Evolutionary conservation across 225 moss, liverwort and hornwort species (phyloP), one percentile per base, ranked within the genome.

Genomic region (Neckera pumila): DNA sequence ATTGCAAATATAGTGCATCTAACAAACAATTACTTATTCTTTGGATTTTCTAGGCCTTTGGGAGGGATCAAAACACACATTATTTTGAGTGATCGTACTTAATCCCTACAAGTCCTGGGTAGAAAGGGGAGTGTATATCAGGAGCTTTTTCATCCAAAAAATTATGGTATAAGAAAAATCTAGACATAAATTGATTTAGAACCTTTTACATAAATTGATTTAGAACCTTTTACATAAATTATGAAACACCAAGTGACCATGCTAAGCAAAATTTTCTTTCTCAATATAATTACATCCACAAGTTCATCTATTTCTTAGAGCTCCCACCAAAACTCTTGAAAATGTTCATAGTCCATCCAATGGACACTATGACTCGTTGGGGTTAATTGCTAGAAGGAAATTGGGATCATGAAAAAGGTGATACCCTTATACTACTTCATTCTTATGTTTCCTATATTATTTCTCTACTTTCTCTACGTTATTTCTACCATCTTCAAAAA

Each of bases 361-460:
- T 36, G 6, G 20, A 34, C 0, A 34, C 5, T 0, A 36, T 19
- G 11, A 16, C 6, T 19, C 11, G 0, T 65, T 3, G 19, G 2
- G 11, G 1, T 11, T 36, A 36, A 66, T 66, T 0, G 1, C 11
- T 66, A 20, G 6, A 36, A 66, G 6, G 36, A 66, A 66, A 36
- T 36, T 65, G 10, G 19, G 3, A 19, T 11, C 6, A 36, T 19
- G 3, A 66, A 3, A 36, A 31, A 36, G 34, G 19, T 36, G 34
- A 36, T 2, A 11, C 14, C 66, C 19, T 34, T 65, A 5, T 34
- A 34, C 1, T 65, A 19, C 65, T 33, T 18, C 17, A 64, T 34
- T 66, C 20, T 11, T 36, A 36, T 4, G 5, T 66, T 66, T 1
- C 20, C 11, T 36, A 19, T 19, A 0, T 65, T 49, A 49, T 14